These are phyloP conservation scores for Stephania yunnanensis DNA, from an alignment of 164 flowering plant species.

Conservation along the genomic window DNA sequence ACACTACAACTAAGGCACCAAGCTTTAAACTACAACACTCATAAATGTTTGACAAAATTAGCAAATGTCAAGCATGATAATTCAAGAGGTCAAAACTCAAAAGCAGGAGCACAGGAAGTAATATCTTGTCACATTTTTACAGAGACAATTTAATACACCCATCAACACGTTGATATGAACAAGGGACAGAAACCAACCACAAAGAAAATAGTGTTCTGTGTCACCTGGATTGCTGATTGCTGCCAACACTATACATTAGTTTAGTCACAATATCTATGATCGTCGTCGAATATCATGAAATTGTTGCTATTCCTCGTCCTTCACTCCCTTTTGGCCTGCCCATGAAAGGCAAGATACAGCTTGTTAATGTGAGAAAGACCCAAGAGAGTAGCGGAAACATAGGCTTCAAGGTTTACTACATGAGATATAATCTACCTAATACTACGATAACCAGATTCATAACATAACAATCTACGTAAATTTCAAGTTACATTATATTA, in stretches of 20 bases:
- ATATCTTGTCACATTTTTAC: neutral
- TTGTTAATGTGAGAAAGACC: neutral
- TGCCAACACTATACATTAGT: neutral
- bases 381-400: neutral
- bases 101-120: neutral
- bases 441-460: too few species aligned
- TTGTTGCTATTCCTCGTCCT: slow-evolving; percentile 21
- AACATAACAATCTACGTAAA: too few species aligned
- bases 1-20: neutral
- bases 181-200: neutral
- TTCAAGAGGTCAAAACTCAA: neutral
- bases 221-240: slow-evolving; percentile 10
- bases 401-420: neutral
- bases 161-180: neutral
- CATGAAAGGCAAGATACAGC: neutral
- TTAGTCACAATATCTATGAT: slow-evolving; percentile 1
- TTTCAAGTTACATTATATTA: too few species aligned
- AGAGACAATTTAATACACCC: neutral
- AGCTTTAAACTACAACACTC: neutral
- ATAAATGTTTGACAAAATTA: too few species aligned
- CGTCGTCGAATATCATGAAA: slow-evolving; percentile 25
- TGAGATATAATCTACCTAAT: neutral
- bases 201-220: neutral
- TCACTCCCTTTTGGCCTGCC: slow-evolving; percentile 36
- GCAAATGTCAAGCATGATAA: neutral